These are phyloP conservation scores for Colletotrichum sansevieriae DNA, from an alignment of 2,329 filamentous ascomycete species.

Conservation along the genomic window DNA sequence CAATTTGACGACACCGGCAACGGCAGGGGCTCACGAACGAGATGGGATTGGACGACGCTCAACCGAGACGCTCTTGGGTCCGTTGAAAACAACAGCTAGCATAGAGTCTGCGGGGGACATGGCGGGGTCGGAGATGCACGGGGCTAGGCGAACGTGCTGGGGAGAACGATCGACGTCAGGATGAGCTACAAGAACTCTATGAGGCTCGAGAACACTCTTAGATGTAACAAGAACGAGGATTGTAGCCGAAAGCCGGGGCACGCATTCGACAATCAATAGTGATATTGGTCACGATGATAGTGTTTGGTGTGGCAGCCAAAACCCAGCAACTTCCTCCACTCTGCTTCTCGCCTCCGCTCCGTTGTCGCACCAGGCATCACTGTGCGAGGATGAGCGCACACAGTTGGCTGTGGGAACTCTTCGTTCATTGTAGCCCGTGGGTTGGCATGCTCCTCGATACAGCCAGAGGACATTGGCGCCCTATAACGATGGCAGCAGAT, in stretches of 20 bases:
- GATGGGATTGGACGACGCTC: slow-evolving; percentile 85
- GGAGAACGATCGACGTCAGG: not conserved
- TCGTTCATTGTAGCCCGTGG: too few species aligned
- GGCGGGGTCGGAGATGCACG: slow-evolving; percentile 21
- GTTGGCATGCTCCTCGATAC: too few species aligned
- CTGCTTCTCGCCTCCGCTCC: slow-evolving; percentile 12
- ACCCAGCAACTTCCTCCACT: not conserved
- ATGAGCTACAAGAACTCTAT: not conserved
- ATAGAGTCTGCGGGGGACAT: slow-evolving; percentile 65
- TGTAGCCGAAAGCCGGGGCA: not conserved
- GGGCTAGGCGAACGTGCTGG: not conserved
- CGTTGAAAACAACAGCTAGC: slow-evolving; percentile 91
- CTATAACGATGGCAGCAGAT: too few species aligned
- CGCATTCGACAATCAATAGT: not conserved
- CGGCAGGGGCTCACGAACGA: slow-evolving; percentile 52
- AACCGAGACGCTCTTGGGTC: slow-evolving; percentile 78
- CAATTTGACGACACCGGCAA: not conserved
- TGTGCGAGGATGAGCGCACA: slow-evolving; percentile 19
- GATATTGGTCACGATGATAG: not conserved
- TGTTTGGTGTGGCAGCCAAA: not conserved
- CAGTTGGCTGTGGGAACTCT: not conserved
- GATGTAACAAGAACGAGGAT: not conserved
- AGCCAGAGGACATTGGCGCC: too few species aligned
- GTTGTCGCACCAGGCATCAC: slow-evolving; percentile 17
- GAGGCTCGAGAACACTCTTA: not conserved